phyloP scores from a whole-genome alignment of 1,284 basidiomycete genomes.

The Xerocomus amazonicus region DNA sequence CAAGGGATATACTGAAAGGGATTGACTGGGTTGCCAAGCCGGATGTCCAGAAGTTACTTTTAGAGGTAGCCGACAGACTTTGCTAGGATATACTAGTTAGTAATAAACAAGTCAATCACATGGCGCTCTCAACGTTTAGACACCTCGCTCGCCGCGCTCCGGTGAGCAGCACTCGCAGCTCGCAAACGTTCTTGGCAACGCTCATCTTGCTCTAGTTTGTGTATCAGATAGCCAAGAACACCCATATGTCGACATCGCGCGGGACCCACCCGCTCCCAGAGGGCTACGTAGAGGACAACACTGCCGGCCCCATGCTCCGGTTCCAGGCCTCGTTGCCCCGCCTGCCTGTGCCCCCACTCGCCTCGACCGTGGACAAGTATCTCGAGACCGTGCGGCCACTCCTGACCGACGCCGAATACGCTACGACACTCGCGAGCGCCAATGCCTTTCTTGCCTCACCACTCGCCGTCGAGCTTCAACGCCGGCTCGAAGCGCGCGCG shows the following conservation, averaged over 20 bases:
- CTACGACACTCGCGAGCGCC: constrained; percentile 58
- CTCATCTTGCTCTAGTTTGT: constrained; percentile 7
- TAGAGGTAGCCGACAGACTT: constrained; percentile 58
- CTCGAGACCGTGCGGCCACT: constrained; percentile 80
- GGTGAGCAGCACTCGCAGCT: no score
- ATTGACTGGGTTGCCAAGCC: constrained; percentile 44
- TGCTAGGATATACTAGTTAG: neutral
- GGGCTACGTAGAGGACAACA: constrained; percentile 41
- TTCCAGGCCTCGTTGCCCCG: constrained; percentile 78
- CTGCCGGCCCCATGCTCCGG: constrained; percentile 71
- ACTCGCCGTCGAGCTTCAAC: constrained; percentile 75
- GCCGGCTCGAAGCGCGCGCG: constrained; percentile 74
- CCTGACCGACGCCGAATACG: constrained; percentile 60
- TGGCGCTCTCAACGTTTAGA: neutral
- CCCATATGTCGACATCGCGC: constrained; percentile 9
- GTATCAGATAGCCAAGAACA: constrained; percentile 35
- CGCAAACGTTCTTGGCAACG: no score
- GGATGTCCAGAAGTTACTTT: constrained; percentile 57
- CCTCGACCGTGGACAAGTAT: constrained; percentile 83
- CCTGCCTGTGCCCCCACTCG: constrained; percentile 81
- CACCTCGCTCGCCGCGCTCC: neutral
- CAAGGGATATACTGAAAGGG: constrained; percentile 46
- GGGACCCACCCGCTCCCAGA: constrained; percentile 10
- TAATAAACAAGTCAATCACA: no score
- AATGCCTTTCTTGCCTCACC: constrained; percentile 70